Evolutionary conservation across 768 basidiomycete species (phyloP).

Genomic region (Leccinum subtestaceum): DNA sequence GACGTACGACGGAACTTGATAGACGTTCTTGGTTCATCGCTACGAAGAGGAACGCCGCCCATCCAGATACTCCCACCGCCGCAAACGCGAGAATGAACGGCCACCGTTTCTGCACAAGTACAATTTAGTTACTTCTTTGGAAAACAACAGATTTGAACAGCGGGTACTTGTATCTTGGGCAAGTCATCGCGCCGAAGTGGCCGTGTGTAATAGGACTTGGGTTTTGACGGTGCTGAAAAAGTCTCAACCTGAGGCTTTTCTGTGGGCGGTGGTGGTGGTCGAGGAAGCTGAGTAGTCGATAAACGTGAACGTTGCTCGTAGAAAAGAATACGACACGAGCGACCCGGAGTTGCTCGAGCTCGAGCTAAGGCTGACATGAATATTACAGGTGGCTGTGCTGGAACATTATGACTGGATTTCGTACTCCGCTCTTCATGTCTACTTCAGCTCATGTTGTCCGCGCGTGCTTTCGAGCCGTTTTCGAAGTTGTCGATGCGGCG

Average conservation of each 20-base stretch:
- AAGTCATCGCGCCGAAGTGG: slow-evolving; percentile 39
- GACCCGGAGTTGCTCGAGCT: slow-evolving; percentile 7
- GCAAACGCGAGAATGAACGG: slow-evolving; percentile 51
- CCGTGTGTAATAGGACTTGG: slow-evolving; percentile 43
- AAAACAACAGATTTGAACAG: background rate
- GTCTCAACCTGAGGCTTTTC: slow-evolving; percentile 35
- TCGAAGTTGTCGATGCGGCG: too few species aligned
- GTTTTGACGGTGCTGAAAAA: slow-evolving; percentile 44
- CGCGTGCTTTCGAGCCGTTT: too few species aligned
- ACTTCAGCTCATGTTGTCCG: too few species aligned
- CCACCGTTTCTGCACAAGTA: slow-evolving; percentile 44
- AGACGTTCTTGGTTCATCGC: slow-evolving; percentile 77
- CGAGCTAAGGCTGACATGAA: slow-evolving; percentile 19
- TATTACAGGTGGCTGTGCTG: slow-evolving; percentile 6
- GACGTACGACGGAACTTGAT: slow-evolving; percentile 69
- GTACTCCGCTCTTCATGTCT: background rate
- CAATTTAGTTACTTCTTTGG: background rate
- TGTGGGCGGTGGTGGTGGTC: slow-evolving; percentile 29
- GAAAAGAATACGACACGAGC: slow-evolving; percentile 10
- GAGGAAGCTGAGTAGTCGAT: slow-evolving; percentile 23
- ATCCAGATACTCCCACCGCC: slow-evolving; percentile 54
- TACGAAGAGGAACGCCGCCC: slow-evolving; percentile 66
- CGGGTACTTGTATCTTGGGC: slow-evolving; percentile 40
- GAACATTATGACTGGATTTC: background rate
- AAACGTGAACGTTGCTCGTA: slow-evolving; percentile 15